Evolutionary conservation across 2,329 filamentous ascomycete genomes (phyloP).

Genomic region (Alternaria arbusti): DNA sequence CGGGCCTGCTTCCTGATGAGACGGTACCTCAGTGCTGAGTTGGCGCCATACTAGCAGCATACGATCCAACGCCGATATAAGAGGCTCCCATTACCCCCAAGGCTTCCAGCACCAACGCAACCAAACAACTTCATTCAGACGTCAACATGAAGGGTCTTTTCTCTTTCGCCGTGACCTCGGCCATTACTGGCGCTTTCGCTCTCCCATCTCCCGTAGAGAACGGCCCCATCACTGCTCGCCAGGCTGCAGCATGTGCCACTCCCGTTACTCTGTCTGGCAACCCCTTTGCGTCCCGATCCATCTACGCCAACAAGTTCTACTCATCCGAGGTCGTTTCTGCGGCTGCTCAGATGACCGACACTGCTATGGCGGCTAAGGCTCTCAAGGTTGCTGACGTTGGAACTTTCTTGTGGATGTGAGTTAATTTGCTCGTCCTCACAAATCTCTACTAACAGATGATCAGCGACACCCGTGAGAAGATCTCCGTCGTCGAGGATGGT

Average conservation of each 20-base stretch:
- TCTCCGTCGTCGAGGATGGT: slow-evolving; percentile 56
- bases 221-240: slow-evolving; percentile 43
- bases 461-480: slow-evolving; percentile 58
- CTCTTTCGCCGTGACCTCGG: slow-evolving; percentile 43
- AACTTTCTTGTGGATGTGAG: slow-evolving; percentile 63
- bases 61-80: slow-evolving; percentile 36
- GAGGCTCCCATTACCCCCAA: slow-evolving; percentile 23
- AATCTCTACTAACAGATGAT: slow-evolving; percentile 26
- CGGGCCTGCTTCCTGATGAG: slow-evolving; percentile 48
- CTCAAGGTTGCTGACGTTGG: slow-evolving; percentile 57
- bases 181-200: slow-evolving; percentile 44
- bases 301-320: slow-evolving; percentile 62
- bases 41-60: slow-evolving; percentile 6
- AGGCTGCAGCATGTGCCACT: slow-evolving; percentile 41
- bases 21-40: slow-evolving; percentile 9
- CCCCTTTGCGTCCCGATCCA: slow-evolving; percentile 57
- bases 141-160: slow-evolving; percentile 46
- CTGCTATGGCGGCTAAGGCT: slow-evolving; percentile 60
- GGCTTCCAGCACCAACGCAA: slow-evolving; percentile 27
- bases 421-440: slow-evolving; percentile 1
- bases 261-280: slow-evolving; percentile 57
- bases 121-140: slow-evolving; percentile 23
- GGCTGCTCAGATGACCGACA: slow-evolving; percentile 63
- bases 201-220: slow-evolving; percentile 41
- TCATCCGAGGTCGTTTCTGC: slow-evolving; percentile 59